These are phyloP conservation scores for Strobilomyces confusus DNA, from an alignment of 768 basidiomycete species.

Conservation along the genomic window DNA sequence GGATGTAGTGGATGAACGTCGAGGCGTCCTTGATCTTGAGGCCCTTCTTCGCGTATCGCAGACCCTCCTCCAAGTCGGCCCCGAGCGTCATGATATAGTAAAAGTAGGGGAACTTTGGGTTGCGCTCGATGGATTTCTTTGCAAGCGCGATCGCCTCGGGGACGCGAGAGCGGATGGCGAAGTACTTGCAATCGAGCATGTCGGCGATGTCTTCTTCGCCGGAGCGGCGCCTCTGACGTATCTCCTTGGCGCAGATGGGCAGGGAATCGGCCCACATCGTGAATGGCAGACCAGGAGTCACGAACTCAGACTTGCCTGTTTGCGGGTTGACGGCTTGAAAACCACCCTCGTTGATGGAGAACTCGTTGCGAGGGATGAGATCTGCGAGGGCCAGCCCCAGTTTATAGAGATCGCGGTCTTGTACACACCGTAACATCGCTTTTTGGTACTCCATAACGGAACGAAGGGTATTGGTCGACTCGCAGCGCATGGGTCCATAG, in stretches of 20 bases:
- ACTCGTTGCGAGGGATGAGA: constrained; percentile 56
- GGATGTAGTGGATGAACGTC: constrained; percentile 51
- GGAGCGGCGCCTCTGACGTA: constrained; percentile 41
- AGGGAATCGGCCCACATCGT: constrained; percentile 54
- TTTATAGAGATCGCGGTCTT: constrained; percentile 46
- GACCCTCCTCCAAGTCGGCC: constrained; percentile 44
- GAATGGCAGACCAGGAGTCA: constrained; percentile 56
- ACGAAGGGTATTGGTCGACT: constrained; percentile 41
- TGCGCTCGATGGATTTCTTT: constrained; percentile 46
- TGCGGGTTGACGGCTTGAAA: constrained; percentile 44
- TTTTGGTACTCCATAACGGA: constrained; percentile 43
- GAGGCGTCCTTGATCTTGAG: constrained; percentile 52
- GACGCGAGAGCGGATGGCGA: constrained; percentile 46
- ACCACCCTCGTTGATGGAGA: constrained; percentile 54
- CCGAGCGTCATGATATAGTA: constrained; percentile 58
- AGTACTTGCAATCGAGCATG: constrained; percentile 60
- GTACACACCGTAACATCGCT: constrained; percentile 48
- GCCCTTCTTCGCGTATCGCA: constrained; percentile 64
- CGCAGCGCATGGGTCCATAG: constrained; percentile 48
- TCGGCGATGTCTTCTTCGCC: constrained; percentile 53
- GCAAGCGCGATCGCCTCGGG: constrained; percentile 47
- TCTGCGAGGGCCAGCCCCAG: constrained; percentile 48
- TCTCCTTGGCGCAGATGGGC: constrained; percentile 54
- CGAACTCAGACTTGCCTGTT: constrained; percentile 39
- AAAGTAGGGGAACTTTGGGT: constrained; percentile 58